Conservation (phyloP, 2,329 filamentous ascomycete species). For the Penicillium sp. region DNA sequence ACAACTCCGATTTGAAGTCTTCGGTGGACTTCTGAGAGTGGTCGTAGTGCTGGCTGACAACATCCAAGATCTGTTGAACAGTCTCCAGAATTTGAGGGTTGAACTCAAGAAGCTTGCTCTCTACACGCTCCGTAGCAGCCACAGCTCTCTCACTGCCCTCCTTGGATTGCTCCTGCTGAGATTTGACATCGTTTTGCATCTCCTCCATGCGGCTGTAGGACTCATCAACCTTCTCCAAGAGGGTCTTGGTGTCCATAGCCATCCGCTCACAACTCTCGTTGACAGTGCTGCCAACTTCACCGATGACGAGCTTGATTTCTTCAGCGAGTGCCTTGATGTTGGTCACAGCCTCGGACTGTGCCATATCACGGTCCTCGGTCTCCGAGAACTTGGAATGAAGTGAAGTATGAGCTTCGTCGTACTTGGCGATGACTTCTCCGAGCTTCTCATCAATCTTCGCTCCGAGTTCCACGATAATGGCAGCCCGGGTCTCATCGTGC, state of each 20-base stretch:
- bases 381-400: constrained; percentile 72
- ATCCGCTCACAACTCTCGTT: constrained; percentile 83
- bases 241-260: constrained; percentile 80
- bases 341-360: constrained; percentile 70
- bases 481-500: constrained; percentile 58
- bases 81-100: constrained; percentile 86
- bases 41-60: constrained; percentile 84
- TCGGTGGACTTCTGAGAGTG: constrained; percentile 70
- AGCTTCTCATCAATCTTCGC: constrained; percentile 73
- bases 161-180: constrained; percentile 78
- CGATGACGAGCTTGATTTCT: constrained; percentile 81
- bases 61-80: constrained; percentile 77
- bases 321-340: constrained; percentile 78
- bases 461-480: constrained; percentile 54
- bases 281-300: constrained; percentile 76
- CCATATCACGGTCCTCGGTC: constrained; percentile 68
- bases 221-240: constrained; percentile 79
- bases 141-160: constrained; percentile 76
- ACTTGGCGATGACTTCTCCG: constrained; percentile 76
- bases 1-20: constrained; percentile 58
- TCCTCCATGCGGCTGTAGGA: constrained; percentile 74
- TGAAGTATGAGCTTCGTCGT: constrained; percentile 76
- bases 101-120: constrained; percentile 75
- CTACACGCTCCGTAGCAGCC: constrained; percentile 69
- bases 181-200: constrained; percentile 66